Conservation (phyloP, 495 filamentous ascomycete genomes). For the Diplogelasinospora grovesii region DNA sequence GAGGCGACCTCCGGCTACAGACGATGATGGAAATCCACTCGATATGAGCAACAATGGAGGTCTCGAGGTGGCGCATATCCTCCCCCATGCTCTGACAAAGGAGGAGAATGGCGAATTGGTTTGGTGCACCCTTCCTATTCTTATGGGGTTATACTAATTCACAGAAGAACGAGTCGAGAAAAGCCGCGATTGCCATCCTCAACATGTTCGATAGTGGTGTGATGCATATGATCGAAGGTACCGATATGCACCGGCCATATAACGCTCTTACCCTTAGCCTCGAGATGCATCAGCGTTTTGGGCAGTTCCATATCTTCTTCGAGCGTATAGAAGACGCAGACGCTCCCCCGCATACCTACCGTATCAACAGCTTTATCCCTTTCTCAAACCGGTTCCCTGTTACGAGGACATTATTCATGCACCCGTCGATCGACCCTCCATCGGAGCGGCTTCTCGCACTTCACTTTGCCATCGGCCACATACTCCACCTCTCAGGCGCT, state of each 20-base stretch:
- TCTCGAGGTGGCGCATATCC: conserved; percentile 12
- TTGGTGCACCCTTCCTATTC: conserved; percentile 1
- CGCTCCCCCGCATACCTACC: conserved; percentile 15
- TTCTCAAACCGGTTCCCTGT: conserved; percentile 1
- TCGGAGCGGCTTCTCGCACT: conserved; percentile 20
- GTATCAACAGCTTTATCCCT: conserved; percentile 10
- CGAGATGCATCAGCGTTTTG: conserved; percentile 7
- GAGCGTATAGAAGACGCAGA: conserved; percentile 3
- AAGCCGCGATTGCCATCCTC: conserved; percentile 11
- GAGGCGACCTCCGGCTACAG: conserved; percentile 5
- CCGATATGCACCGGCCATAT: conserved; percentile 7
- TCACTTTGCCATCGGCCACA: conserved; percentile 23
- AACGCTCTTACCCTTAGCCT: conserved; percentile 9
- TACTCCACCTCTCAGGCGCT: conserved; percentile 23
- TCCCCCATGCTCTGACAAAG: conserved; percentile 10
- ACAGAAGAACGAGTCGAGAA: conserved; percentile 4
- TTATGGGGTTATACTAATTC: background rate
- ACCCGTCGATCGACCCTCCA: conserved; percentile 18
- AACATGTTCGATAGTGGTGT: conserved; percentile 14
- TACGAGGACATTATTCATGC: conserved; percentile 2
- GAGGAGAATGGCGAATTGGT: conserved; percentile 7
- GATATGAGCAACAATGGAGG: background rate
- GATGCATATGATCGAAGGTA: conserved; percentile 9
- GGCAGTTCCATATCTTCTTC: conserved; percentile 10
- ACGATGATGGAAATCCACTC: conserved; percentile 11